phyloP scores from a whole-genome alignment of 192 early-diverging fungal species.

The Coemansia sp. region DNA sequence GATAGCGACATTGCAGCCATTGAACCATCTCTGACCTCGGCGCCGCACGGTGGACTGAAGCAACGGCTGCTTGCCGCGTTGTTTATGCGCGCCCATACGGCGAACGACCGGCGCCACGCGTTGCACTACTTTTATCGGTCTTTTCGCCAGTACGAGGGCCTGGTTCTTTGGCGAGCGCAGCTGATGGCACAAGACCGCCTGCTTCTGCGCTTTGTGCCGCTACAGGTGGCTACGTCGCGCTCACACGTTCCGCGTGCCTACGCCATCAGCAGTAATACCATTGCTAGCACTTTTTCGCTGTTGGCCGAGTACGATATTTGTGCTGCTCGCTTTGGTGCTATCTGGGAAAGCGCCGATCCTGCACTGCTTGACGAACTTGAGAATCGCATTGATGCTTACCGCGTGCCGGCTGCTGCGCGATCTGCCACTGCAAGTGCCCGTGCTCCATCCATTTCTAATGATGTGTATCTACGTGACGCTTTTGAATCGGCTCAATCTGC shows the following conservation, averaged over 20 bases:
- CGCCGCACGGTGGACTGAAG: constrained; percentile 47
- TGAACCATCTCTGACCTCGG: constrained; percentile 40
- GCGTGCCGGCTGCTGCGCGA: constrained; percentile 13
- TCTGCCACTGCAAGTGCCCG: constrained; percentile 1
- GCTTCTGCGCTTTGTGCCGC: constrained; percentile 50
- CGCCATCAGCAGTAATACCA: constrained; percentile 21
- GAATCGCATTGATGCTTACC: constrained; percentile 32
- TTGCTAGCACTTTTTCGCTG: constrained; percentile 36
- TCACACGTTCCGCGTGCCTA: constrained; percentile 29
- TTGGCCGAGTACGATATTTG: constrained; percentile 49
- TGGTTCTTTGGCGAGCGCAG: constrained; percentile 53
- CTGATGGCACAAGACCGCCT: constrained; percentile 24
- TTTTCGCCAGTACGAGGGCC: constrained; percentile 46
- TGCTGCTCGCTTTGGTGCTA: constrained; percentile 21
- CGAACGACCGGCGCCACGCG: constrained; percentile 12
- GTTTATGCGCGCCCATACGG: constrained; percentile 28
- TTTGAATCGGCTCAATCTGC: constrained; percentile 37
- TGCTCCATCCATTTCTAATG: constrained; percentile 42
- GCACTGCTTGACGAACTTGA: constrained; percentile 15
- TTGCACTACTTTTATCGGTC: constrained; percentile 46
- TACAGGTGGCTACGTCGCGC: constrained; percentile 45
- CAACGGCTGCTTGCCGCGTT: constrained; percentile 44
- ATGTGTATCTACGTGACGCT: constrained; percentile 43
- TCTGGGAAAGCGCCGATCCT: constrained; percentile 39
- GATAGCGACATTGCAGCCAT: constrained; percentile 28